Evolutionary conservation across 2,329 filamentous ascomycete species (phyloP).

Genomic region (Hymenoscyphus linearis): DNA sequence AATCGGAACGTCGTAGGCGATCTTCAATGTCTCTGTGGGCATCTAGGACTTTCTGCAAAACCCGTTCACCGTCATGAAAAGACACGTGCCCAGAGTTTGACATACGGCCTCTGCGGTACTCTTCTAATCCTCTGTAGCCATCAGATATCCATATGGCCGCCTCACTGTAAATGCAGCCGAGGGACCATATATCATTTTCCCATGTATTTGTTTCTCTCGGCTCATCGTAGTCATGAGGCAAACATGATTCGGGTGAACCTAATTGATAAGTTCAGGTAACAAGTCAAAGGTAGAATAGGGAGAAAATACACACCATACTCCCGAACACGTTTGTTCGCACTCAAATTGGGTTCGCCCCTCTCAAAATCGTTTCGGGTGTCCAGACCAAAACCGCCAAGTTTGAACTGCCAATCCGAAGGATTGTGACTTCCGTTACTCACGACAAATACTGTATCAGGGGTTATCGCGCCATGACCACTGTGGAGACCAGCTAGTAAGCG

Average conservation of each 20-base stretch:
- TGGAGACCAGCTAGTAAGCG: conserved; percentile 10
- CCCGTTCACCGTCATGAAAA: conserved; percentile 27
- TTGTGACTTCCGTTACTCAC: conserved; percentile 18
- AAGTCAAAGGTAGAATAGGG: conserved; percentile 27
- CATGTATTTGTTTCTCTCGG: conserved; percentile 4
- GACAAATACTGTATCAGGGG: conserved; percentile 32
- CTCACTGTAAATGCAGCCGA: conserved; percentile 33
- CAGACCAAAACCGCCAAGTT: conserved; percentile 31
- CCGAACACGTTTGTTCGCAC: neutral
- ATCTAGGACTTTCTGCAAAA: conserved; percentile 22
- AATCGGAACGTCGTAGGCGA: conserved; percentile 23
- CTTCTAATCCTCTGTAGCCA: conserved; percentile 20
- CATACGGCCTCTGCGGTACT: conserved; percentile 16
- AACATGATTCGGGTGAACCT: conserved; percentile 5
- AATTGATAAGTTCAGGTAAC: conserved; percentile 19
- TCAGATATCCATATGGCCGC: conserved; percentile 28
- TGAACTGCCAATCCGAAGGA: conserved; percentile 28
- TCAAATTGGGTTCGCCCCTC: neutral
- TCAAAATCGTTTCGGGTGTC: conserved; percentile 7
- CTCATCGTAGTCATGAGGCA: conserved; percentile 9
- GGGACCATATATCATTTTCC: conserved; percentile 32
- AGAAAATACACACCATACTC: conserved; percentile 18
- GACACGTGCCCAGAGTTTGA: conserved; percentile 17
- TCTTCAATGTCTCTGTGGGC: conserved; percentile 24
- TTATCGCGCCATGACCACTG: conserved; percentile 33